phyloP scores from a whole-genome alignment of 2,329 filamentous ascomycete genomes.

The Nigrospora sphaerica region DNA sequence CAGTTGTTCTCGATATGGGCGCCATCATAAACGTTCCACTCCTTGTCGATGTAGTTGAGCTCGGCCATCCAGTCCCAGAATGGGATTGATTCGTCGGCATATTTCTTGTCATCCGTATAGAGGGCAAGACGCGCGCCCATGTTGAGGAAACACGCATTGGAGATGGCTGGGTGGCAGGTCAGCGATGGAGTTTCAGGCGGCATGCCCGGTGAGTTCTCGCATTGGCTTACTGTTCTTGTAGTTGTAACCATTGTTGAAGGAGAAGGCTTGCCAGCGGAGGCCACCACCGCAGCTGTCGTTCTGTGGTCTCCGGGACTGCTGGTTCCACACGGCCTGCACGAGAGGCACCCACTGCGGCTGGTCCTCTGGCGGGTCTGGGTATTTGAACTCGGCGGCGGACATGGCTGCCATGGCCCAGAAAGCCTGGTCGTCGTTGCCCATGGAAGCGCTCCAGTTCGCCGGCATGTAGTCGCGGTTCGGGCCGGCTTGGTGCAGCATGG shows the following conservation, averaged over 20 bases:
- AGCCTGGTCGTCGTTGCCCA: slow-evolving; percentile 47
- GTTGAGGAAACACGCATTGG: slow-evolving; percentile 37
- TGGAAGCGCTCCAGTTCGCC: slow-evolving; percentile 22
- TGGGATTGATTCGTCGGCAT: slow-evolving; percentile 48
- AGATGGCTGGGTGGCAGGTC: slow-evolving; percentile 25
- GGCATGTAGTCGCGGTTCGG: slow-evolving; percentile 35
- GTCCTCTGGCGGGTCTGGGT: slow-evolving; percentile 38
- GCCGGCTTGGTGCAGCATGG: slow-evolving; percentile 35
- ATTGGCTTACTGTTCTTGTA: slow-evolving; percentile 29
- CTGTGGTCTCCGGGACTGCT: slow-evolving; percentile 40
- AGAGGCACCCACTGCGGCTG: slow-evolving; percentile 51
- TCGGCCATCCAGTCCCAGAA: slow-evolving; percentile 42
- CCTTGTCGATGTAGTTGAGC: slow-evolving; percentile 33
- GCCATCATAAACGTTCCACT: slow-evolving; percentile 40
- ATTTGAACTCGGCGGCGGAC: slow-evolving; percentile 51
- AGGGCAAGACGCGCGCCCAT: slow-evolving; percentile 49
- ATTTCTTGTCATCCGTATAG: slow-evolving; percentile 55
- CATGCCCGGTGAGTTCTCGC: neutral
- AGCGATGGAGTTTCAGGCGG: slow-evolving; percentile 5
- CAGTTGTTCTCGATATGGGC: slow-evolving; percentile 29
- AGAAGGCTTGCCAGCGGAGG: slow-evolving; percentile 59
- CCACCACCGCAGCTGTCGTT: slow-evolving; percentile 48
- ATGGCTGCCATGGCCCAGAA: slow-evolving; percentile 60
- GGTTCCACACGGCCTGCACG: slow-evolving; percentile 56
- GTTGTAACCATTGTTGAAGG: slow-evolving; percentile 44